phyloP scores from a whole-genome alignment of 352 stramenopile genomes.

The Phytophthora aleatoria region DNA sequence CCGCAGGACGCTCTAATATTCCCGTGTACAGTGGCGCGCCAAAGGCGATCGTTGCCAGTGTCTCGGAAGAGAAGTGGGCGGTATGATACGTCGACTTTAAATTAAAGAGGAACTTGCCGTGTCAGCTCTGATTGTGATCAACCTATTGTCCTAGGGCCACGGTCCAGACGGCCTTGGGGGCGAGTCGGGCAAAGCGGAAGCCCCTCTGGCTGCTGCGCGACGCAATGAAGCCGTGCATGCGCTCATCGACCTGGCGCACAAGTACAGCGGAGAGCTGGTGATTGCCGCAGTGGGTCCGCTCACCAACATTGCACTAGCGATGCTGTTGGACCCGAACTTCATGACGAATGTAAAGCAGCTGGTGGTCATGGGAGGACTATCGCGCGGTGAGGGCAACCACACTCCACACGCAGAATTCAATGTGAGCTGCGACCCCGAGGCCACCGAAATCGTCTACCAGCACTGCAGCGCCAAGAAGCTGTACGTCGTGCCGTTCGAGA shows the following conservation, averaged over 20 bases:
- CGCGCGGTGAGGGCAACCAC: conserved; percentile 70
- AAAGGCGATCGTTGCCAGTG: conserved; percentile 68
- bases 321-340: conserved; percentile 74
- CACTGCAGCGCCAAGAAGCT: conserved; percentile 68
- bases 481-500: conserved; percentile 76
- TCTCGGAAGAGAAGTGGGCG: conserved; percentile 67
- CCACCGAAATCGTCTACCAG: conserved; percentile 73
- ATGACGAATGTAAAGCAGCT: conserved; percentile 63
- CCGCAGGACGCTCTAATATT: conserved; percentile 50
- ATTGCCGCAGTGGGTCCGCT: conserved; percentile 76
- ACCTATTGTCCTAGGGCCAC: conserved; percentile 46
- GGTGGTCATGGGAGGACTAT: conserved; percentile 78
- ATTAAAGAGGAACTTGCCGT: neutral
- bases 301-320: conserved; percentile 81
- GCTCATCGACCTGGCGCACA: conserved; percentile 61
- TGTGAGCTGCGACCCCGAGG: conserved; percentile 81
- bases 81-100: conserved; percentile 24
- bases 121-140: neutral
- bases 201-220: conserved; percentile 27
- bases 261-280: conserved; percentile 70
- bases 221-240: conserved; percentile 73
- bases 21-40: conserved; percentile 66
- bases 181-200: conserved; percentile 46
- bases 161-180: conserved; percentile 76
- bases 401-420: conserved; percentile 82